A percentile compares a stretch with the other conserved stretches of the same genome.
These are phyloP conservation scores for Xerocomellus chrysenteron DNA, from an alignment of 768 basidiomycete genomes.

Conservation along the genomic window DNA sequence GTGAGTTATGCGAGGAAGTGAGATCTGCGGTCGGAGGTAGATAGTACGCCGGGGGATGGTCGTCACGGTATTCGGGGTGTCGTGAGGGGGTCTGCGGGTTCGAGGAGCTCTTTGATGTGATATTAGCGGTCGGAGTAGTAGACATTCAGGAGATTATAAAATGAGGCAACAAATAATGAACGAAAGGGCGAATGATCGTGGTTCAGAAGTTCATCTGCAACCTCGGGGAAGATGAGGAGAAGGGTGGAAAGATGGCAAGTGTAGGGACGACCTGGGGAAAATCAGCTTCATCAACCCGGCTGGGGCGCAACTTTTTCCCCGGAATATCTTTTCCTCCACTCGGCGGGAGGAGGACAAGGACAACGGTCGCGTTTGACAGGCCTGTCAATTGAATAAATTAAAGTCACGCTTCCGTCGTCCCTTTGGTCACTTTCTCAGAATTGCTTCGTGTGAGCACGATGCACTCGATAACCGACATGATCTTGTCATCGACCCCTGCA, in stretches of 20 bases:
- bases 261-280: constrained; percentile 4
- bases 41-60: background rate
- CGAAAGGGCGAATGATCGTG: constrained; percentile 13
- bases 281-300: background rate
- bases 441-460: constrained; percentile 2
- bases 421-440: background rate
- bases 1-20: constrained; percentile 12
- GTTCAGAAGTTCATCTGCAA: constrained; percentile 19
- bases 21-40: constrained; percentile 4
- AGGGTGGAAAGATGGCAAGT: background rate
- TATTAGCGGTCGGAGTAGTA: constrained; percentile 26
- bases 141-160: constrained; percentile 22
- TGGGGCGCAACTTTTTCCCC: no score
- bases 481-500: no score
- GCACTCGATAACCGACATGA: no score
- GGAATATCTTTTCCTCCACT: no score
- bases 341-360: background rate
- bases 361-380: constrained; percentile 4
- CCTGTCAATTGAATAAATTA: constrained; percentile 15
- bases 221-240: background rate
- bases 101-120: constrained; percentile 15
- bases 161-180: constrained; percentile 24
- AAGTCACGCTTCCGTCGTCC: constrained; percentile 7
- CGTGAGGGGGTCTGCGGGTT: constrained; percentile 15
- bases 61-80: constrained; percentile 15